Evolutionary conservation across 495 filamentous ascomycete genomes (phyloP).

Genomic region (Opeltia flavorubescens): DNA sequence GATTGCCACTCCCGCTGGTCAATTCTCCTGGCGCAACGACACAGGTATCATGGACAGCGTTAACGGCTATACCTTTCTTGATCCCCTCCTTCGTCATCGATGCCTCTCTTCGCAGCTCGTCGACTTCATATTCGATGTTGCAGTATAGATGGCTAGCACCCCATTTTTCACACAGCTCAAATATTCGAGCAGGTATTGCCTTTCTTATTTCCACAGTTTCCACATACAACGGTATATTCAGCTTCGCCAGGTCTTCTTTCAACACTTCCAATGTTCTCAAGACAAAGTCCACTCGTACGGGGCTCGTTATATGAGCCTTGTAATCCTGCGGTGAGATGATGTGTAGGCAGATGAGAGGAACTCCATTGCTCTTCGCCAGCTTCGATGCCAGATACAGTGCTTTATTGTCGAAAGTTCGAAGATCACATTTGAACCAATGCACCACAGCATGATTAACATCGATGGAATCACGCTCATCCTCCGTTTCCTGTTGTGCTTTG

Average conservation of each 20-base stretch:
- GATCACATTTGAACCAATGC: slow-evolving; percentile 85
- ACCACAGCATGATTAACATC: slow-evolving; percentile 50
- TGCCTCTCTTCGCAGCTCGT: slow-evolving; percentile 53
- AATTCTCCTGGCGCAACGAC: slow-evolving; percentile 63
- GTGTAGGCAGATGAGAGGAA: slow-evolving; percentile 64
- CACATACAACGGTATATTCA: slow-evolving; percentile 71
- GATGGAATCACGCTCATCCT: slow-evolving; percentile 18
- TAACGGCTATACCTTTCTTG: slow-evolving; percentile 46
- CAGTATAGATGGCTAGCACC: slow-evolving; percentile 47
- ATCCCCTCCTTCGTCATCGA: slow-evolving; percentile 44
- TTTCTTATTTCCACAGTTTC: slow-evolving; percentile 55
- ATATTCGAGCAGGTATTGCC: slow-evolving; percentile 45
- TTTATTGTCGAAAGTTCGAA: slow-evolving; percentile 63
- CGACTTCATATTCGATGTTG: slow-evolving; percentile 48
- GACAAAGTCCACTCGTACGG: slow-evolving; percentile 67
- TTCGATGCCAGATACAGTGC: slow-evolving; percentile 52
- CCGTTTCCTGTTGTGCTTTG: slow-evolving; percentile 23
- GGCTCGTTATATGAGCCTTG: slow-evolving; percentile 62
- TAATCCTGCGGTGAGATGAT: slow-evolving; percentile 78
- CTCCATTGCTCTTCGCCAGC: slow-evolving; percentile 45
- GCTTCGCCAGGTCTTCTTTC: slow-evolving; percentile 46
- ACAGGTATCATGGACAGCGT: slow-evolving; percentile 63
- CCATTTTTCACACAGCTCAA: slow-evolving; percentile 59
- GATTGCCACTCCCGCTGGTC: slow-evolving; percentile 47
- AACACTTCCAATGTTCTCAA: slow-evolving; percentile 52